Conservation (phyloP, 2,329 filamentous ascomycete genomes). For the Penicillium sp. region DNA sequence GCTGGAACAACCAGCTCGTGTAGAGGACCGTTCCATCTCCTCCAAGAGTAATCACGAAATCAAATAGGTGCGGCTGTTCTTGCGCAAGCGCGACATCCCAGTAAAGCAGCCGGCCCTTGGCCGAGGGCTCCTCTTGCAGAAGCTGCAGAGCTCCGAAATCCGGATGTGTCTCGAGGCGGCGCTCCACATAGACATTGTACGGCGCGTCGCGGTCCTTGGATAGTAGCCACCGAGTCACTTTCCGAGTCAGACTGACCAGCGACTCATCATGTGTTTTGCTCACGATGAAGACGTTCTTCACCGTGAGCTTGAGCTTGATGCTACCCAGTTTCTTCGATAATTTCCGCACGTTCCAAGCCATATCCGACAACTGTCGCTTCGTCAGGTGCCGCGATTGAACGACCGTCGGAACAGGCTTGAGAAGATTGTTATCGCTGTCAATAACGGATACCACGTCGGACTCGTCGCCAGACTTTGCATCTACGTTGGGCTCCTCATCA, state of each 20-base stretch:
- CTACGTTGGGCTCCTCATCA: constrained; percentile 22
- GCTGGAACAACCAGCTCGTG: constrained; percentile 94
- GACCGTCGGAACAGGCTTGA: constrained; percentile 43
- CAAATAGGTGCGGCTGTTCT: constrained; percentile 80
- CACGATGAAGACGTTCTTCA: constrained; percentile 81
- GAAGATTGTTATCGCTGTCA: constrained; percentile 27
- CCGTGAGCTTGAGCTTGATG: constrained; percentile 78
- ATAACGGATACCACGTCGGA: constrained; percentile 32
- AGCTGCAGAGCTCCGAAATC: constrained; percentile 75
- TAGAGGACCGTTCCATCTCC: constrained; percentile 98
- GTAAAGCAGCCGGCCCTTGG: constrained; percentile 67
- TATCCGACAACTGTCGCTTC: constrained; percentile 92
- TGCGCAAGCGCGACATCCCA: constrained; percentile 83
- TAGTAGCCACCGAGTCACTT: constrained; percentile 80
- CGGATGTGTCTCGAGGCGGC: constrained; percentile 70
- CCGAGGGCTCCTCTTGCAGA: constrained; percentile 62
- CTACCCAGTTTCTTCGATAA: constrained; percentile 83
- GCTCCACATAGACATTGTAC: constrained; percentile 82
- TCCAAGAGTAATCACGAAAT: constrained; percentile 89
- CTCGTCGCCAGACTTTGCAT: constrained; percentile 26
- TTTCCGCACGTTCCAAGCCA: constrained; percentile 94
- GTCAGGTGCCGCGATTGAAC: constrained; percentile 77
- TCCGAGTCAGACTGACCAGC: constrained; percentile 74
- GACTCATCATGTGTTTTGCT: constrained; percentile 89
- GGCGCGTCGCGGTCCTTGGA: constrained; percentile 66